Evolutionary conservation across 805 yeast genomes (phyloP), one percentile per base, ranked within the genome.

Genomic region (Saccharomycopsis capsularis): DNA sequence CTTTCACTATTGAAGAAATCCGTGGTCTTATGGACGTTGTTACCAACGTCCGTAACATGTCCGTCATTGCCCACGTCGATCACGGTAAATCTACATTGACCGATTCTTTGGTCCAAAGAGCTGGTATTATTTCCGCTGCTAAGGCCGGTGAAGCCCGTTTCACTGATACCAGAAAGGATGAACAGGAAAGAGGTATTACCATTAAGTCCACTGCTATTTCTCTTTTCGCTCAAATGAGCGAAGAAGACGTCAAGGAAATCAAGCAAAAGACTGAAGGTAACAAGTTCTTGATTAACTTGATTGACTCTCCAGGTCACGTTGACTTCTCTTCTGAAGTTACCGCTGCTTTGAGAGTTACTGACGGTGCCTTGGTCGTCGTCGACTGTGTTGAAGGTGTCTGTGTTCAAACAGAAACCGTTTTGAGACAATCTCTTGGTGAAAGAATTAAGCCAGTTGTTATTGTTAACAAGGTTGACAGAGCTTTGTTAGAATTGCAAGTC

Each of bases 221-320:
- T 61, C 82, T 91, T 70, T 91, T 74, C 80, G 81, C 97, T 64
- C 83, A 85, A 71, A 80, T 89, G 84, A 63, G 67, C 50, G 95
- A 85, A 50, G 95, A 85, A 48, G 95, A 88, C 67, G 81, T 77
- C 59, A 85, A 84, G 72, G 87, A 81, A 63, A 91, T 93, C 78
- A 78, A 82, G 73, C 98, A 93, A 79, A 64, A 65, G 57, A 82
- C 93, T 59, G 84, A 70, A 19, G 98, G 98, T 74, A 85, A 78
- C 83, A 82, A 83, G 71, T 91, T 91, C 83, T 85, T 91, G 78
- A 82, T 91, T 64, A 91, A 91, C 88, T 82, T 91, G 82, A 91
- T 91, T 66, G 99, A 91, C 75, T 93, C 99, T 63, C 99, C 99
- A 76, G 99, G 99, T 86, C 99, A 91, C 97, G 98, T 91, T 82